phyloP scores from a whole-genome alignment of 768 basidiomycete species.

The Mycena leptocephala region DNA sequence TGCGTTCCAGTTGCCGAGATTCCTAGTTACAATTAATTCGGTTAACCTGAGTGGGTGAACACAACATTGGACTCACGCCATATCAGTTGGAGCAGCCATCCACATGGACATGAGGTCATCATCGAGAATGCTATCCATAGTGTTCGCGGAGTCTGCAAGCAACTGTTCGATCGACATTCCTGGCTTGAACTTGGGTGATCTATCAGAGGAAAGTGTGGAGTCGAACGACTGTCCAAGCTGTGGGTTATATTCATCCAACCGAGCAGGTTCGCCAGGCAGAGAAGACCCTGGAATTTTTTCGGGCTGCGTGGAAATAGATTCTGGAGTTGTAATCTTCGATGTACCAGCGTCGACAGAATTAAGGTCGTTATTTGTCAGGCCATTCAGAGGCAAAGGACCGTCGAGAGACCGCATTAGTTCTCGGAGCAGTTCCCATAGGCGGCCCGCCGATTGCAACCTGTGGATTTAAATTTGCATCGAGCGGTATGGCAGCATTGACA shows the following conservation, averaged over 20 bases:
- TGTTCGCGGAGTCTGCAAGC: neutral
- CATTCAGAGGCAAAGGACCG: neutral
- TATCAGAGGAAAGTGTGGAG: neutral
- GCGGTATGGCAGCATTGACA: neutral
- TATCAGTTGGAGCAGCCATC: constrained; percentile 22
- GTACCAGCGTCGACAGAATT: neutral
- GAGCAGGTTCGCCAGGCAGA: neutral
- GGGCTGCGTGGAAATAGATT: too few species aligned
- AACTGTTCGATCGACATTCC: constrained; percentile 24
- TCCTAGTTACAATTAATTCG: neutral
- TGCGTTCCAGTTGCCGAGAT: constrained; percentile 10
- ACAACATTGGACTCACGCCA: neutral
- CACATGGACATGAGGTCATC: constrained; percentile 25
- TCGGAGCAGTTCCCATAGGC: neutral
- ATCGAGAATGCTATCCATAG: neutral
- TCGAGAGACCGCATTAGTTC: neutral
- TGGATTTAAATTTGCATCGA: neutral
- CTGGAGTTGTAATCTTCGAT: neutral
- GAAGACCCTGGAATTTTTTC: too few species aligned
- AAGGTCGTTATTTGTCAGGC: neutral
- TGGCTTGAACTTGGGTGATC: neutral
- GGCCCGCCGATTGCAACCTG: constrained; percentile 19
- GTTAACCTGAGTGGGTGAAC: neutral
- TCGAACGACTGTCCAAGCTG: constrained; percentile 9
- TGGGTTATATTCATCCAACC: neutral